Evolutionary conservation across 1,284 basidiomycete genomes (phyloP).

Genomic region (Ceratobasidium theobromae): DNA sequence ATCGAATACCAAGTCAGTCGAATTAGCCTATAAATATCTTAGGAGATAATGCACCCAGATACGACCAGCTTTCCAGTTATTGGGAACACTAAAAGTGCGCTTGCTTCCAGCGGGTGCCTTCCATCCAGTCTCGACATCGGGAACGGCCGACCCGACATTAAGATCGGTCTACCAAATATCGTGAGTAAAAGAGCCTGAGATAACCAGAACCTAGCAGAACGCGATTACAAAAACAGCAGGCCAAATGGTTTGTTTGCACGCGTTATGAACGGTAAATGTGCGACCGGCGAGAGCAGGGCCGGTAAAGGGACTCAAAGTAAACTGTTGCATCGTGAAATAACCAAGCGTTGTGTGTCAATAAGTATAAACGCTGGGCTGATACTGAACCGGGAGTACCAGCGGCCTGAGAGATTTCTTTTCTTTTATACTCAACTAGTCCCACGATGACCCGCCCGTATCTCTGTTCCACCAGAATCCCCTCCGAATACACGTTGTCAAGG

Average conservation of each 20-base stretch:
- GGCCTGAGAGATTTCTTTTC: no score
- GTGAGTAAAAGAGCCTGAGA: no score
- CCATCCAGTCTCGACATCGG: constrained; percentile 47
- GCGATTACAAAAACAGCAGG: constrained; percentile 40
- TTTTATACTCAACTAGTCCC: no score
- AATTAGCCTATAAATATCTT: background rate
- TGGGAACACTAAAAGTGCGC: constrained; percentile 50
- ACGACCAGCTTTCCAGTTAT: constrained; percentile 52
- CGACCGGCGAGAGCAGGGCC: constrained; percentile 42
- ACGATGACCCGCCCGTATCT: no score
- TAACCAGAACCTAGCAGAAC: no score
- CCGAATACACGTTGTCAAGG: no score
- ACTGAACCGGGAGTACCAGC: no score
- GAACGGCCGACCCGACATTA: constrained; percentile 37
- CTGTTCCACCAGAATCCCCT: no score
- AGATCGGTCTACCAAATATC: constrained; percentile 34
- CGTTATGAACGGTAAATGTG: constrained; percentile 47
- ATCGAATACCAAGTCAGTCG: background rate
- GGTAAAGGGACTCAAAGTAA: constrained; percentile 38
- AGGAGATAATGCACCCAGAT: constrained; percentile 46
- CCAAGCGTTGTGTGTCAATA: no score
- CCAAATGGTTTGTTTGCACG: constrained; percentile 48
- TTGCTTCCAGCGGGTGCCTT: constrained; percentile 45
- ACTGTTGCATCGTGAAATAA: no score
- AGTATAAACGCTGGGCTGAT: no score